Evolutionary conservation across 345 rosid genomes (phyloP).

Genomic region (Camelina neglecta): DNA sequence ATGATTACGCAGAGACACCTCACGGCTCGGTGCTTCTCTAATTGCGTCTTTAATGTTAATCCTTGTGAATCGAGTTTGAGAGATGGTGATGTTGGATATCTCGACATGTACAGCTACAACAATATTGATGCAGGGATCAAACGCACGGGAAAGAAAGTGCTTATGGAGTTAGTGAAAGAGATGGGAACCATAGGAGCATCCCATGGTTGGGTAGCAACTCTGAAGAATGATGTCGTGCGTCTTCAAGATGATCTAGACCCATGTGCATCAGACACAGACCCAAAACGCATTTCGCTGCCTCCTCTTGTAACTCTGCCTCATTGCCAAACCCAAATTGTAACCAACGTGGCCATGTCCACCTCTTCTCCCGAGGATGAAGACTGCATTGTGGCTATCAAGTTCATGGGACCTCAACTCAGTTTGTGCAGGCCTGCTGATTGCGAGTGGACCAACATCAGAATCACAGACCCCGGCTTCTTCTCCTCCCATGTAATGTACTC

Average conservation of each 20-base stretch:
- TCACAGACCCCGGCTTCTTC: neutral
- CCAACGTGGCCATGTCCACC: neutral
- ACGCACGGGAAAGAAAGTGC: neutral
- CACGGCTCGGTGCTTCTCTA: neutral
- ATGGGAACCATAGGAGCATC: neutral
- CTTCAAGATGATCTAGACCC: neutral
- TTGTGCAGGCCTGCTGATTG: neutral
- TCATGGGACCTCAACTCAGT: neutral
- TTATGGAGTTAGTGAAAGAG: neutral
- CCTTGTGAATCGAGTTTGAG: neutral
- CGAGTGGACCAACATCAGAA: neutral
- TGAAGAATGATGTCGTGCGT: neutral
- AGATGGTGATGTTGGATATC: neutral
- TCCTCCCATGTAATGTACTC: neutral
- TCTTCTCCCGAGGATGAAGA: neutral
- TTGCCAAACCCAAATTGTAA: neutral
- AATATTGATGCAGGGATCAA: no score
- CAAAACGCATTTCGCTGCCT: neutral
- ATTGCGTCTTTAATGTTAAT: neutral
- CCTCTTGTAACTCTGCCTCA: neutral
- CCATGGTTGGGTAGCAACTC: neutral
- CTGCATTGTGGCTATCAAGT: neutral
- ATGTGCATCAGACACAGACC: neutral
- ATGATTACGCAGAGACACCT: neutral
- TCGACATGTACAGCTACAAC: neutral